Percentiles rank a stretch among this genome's conserved stretches.
Conservation (phyloP, 176 grass and related monocot genomes). For the Aegilops longissima region DNA sequence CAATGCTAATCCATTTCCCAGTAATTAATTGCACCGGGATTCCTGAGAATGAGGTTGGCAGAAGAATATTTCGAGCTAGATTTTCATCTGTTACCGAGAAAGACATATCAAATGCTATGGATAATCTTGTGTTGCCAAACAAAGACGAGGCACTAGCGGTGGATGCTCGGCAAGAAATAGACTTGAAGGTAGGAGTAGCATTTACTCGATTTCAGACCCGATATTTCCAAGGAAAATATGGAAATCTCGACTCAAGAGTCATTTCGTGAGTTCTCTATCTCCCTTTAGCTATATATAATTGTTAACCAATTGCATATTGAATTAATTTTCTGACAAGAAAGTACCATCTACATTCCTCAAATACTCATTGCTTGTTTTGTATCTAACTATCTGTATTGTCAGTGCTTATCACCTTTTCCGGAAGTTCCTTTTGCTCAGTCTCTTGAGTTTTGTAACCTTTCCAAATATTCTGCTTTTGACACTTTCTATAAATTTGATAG, state of each 20-base stretch:
- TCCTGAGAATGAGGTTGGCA: constrained; percentile 74
- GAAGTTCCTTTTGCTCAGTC: neutral
- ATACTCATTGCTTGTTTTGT: neutral
- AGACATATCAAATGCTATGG: constrained; percentile 82
- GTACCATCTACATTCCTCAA: constrained; percentile 8
- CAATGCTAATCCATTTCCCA: constrained; percentile 31
- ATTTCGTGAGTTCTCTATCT: constrained; percentile 87
- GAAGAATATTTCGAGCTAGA: constrained; percentile 78
- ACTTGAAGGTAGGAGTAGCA: constrained; percentile 95
- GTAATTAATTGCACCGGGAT: constrained; percentile 89
- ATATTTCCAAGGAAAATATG: constrained; percentile 97
- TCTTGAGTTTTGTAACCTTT: neutral
- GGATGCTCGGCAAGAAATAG: constrained; percentile 96
- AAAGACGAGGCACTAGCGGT: constrained; percentile 87
- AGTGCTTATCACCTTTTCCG: neutral
- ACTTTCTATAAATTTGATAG: neutral
- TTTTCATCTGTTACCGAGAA: constrained; percentile 96
- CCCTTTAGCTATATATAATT: constrained; percentile 23
- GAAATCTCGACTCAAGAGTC: constrained; percentile 97
- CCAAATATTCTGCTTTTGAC: neutral
- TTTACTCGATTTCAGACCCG: constrained; percentile 98
- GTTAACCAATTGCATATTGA: constrained; percentile 12
- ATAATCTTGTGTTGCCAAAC: constrained; percentile 79
- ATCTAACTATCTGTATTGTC: constrained; percentile 7
- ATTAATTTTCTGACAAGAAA: neutral